These are phyloP conservation scores for Stemphylium beticola DNA, from an alignment of 2,329 filamentous ascomycete species.

Conservation along the genomic window DNA sequence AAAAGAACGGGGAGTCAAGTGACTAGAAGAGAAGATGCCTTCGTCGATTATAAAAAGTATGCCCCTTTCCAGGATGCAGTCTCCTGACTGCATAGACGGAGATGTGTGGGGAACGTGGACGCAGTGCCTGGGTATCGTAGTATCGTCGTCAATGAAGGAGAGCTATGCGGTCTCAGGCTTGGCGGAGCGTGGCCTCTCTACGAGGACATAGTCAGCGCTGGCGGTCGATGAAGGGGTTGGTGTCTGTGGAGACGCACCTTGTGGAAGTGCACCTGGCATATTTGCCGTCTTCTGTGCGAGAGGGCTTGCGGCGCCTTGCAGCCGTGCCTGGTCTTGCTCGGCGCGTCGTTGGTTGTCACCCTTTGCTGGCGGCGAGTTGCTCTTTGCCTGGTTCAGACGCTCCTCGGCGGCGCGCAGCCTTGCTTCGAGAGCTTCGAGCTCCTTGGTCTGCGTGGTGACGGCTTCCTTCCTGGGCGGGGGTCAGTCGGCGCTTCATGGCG, in stretches of 20 bases:
- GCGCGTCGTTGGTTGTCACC: constrained; percentile 39
- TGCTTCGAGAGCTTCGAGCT: constrained; percentile 85
- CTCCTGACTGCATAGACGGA: constrained; percentile 5
- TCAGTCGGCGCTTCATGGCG: constrained; percentile 11
- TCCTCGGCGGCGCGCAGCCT: constrained; percentile 85
- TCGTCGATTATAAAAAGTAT: constrained; percentile 11
- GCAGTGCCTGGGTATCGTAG: constrained; percentile 18
- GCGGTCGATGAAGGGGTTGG: constrained; percentile 39
- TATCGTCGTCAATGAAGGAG: constrained; percentile 11
- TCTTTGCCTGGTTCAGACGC: constrained; percentile 61
- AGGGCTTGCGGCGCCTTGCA: constrained; percentile 42
- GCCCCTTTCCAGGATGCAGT: constrained; percentile 10
- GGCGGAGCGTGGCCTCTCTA: constrained; percentile 40
- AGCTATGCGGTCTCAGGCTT: constrained; percentile 24
- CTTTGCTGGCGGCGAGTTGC: constrained; percentile 39
- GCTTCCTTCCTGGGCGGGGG: constrained; percentile 71
- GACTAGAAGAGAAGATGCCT: constrained; percentile 6
- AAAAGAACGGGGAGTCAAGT: constrained; percentile 1
- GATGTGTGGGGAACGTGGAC: constrained; percentile 8
- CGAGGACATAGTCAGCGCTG: constrained; percentile 47
- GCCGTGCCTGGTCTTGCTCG: constrained; percentile 26
- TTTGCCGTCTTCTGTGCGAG: constrained; percentile 23
- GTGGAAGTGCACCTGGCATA: constrained; percentile 43
- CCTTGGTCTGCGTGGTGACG: constrained; percentile 74
- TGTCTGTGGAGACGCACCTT: constrained; percentile 42